Evolutionary conservation across 331 rosid genomes (phyloP), one percentile per base, ranked within the genome.

Genomic region (Acacia pycnantha): DNA sequence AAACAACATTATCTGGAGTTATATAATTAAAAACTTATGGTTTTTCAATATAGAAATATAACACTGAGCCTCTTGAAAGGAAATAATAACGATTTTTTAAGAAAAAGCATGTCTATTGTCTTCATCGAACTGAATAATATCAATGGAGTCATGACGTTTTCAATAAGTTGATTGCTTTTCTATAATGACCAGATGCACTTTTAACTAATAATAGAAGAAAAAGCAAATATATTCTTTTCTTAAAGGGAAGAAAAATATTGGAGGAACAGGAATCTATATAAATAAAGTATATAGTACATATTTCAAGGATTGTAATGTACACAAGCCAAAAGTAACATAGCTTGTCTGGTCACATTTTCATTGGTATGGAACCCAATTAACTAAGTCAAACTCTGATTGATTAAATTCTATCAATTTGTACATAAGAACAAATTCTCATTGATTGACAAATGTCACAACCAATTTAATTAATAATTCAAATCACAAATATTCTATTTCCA

Each of bases 401-500:
- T 18, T 65, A 61, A 12, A 9, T 26, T 24, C 18, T 24, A 61
- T 24, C 8, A 61, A 37, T 50, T 22, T 51, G 50, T 70, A 18
- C 27, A 21, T 16, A 21, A 72, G 83, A 77, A 77, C 77, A 81
- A 81, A 77, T 85, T 81, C 81, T 22, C 59, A 33, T 65, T 31
- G 58, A 73, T 41, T 46, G 81, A 66, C 53, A 48, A 48, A 14
- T 11, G 15, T 13, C 53, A 48, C 1, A 47, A 13, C 51, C 51
- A 47, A 37, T 47, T 11, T 14, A 48, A 14, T 14, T 37, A 37
- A 37, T 37, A 67, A 81, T 35, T 53, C 46, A 22, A 74, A 65
- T 11, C 4, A 35, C 27, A 35, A 58, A 43, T 33, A 76, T 86
- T 81, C 85, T 81, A 73, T 83, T 68, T 85, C 79, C 83, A 58